A percentile compares a stretch with the other conserved stretches of the same genome.
Conservation (phyloP, 108 stramenopile genomes). For the Bacterosira constricta region DNA sequence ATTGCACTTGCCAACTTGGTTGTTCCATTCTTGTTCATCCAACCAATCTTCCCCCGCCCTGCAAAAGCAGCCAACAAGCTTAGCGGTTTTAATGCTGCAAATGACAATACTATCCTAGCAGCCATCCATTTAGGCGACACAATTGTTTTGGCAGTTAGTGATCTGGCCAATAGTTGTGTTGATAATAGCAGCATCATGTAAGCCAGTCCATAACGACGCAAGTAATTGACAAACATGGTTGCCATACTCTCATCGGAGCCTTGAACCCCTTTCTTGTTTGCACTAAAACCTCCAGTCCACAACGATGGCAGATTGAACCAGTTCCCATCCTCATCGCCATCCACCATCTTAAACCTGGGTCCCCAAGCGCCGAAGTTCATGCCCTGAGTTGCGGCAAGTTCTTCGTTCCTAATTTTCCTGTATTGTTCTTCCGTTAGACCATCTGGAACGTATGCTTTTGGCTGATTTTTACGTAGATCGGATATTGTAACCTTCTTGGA, state of each 20-base stretch:
- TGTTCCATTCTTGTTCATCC: conserved; percentile 1
- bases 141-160: conserved; percentile 2
- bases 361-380: conserved; percentile 71
- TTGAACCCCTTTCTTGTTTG: neutral
- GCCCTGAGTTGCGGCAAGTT: conserved; percentile 39
- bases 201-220: conserved; percentile 13
- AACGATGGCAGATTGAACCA: conserved; percentile 63
- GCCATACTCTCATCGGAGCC: neutral
- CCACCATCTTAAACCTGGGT: conserved; percentile 54
- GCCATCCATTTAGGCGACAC: conserved; percentile 1
- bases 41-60: neutral
- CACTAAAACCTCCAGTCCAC: conserved; percentile 57
- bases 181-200: conserved; percentile 18
- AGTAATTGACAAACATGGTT: neutral
- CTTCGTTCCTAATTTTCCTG: conserved; percentile 47
- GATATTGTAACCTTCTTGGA: neutral
- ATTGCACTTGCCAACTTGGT: conserved; percentile 7
- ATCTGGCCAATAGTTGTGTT: neutral
- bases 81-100: conserved; percentile 6
- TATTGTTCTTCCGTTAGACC: conserved; percentile 65
- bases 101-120: neutral
- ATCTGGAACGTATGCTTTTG: conserved; percentile 54
- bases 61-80: neutral
- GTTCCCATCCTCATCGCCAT: conserved; percentile 56
- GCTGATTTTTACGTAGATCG: neutral